Conservation (phyloP, 768 basidiomycete genomes). For the Fomitopsis serialis region DNA sequence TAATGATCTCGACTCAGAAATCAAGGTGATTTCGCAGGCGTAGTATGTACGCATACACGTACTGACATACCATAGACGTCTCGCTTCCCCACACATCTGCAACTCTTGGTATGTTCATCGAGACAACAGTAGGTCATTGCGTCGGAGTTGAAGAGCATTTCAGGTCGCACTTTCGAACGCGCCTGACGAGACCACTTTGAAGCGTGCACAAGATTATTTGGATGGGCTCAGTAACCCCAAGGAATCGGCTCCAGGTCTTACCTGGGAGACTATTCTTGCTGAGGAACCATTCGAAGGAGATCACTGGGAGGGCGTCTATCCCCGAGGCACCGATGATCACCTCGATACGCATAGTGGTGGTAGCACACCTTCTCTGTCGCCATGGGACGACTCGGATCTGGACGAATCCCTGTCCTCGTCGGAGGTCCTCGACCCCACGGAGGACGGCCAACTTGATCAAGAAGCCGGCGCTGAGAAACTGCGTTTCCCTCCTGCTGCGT, state of each 20-base stretch:
- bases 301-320: constrained; percentile 75
- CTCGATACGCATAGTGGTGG: constrained; percentile 45
- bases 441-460: neutral
- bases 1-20: constrained; percentile 59
- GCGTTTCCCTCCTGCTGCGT: constrained; percentile 18
- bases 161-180: constrained; percentile 56
- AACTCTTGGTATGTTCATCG: constrained; percentile 55
- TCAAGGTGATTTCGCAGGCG: constrained; percentile 30
- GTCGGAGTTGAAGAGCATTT: neutral
- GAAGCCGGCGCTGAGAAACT: neutral
- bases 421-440: neutral
- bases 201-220: constrained; percentile 50
- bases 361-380: constrained; percentile 65
- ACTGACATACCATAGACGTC: constrained; percentile 34
- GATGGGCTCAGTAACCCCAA: constrained; percentile 42
- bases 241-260: constrained; percentile 36
- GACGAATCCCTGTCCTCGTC: constrained; percentile 15
- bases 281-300: constrained; percentile 85
- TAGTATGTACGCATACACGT: constrained; percentile 9
- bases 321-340: constrained; percentile 39
- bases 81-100: constrained; percentile 65
- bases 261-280: constrained; percentile 74
- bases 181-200: constrained; percentile 42
- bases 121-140: neutral
- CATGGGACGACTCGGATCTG: constrained; percentile 33